phyloP scores from a whole-genome alignment of 1,284 basidiomycete genomes.

The Austroboletus niveus region DNA sequence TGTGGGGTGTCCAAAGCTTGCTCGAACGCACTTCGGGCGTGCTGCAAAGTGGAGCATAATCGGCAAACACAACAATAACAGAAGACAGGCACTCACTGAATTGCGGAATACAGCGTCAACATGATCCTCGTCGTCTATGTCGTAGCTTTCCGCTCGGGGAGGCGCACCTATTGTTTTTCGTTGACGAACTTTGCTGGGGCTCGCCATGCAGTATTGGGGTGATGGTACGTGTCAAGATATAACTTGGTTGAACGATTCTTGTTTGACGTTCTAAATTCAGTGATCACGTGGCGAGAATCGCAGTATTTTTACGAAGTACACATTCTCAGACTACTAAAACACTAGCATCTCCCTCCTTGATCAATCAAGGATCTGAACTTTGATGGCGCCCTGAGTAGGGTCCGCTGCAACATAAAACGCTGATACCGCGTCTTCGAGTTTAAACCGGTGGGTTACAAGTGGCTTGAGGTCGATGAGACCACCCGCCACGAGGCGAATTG shows the following conservation, averaged over 20 bases:
- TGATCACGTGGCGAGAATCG: conserved; percentile 18
- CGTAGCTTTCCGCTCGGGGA: conserved; percentile 28
- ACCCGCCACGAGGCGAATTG: conserved; percentile 71
- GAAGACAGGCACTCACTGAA: conserved; percentile 16
- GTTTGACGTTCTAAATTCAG: conserved; percentile 1
- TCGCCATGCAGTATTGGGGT: conserved; percentile 29
- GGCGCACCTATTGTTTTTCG: conserved; percentile 21
- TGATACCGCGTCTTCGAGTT: conserved; percentile 71
- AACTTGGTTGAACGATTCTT: neutral
- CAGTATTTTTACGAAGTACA: no score
- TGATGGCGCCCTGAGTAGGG: conserved; percentile 61
- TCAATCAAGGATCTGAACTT: conserved; percentile 58
- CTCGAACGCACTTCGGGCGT: conserved; percentile 56
- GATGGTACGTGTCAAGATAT: conserved; percentile 1
- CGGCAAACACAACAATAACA: conserved; percentile 3
- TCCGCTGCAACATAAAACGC: conserved; percentile 81
- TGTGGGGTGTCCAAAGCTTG: conserved; percentile 56
- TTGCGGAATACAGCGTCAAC: conserved; percentile 33
- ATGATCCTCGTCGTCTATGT: conserved; percentile 36
- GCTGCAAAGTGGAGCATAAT: conserved; percentile 32
- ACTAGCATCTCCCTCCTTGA: neutral
- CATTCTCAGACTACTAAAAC: neutral
- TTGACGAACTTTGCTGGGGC: conserved; percentile 33
- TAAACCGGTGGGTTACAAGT: conserved; percentile 81
- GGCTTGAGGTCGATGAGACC: conserved; percentile 78